phyloP scores from a whole-genome alignment of 2,329 filamentous ascomycete species.

The Aspergillus sergii region DNA sequence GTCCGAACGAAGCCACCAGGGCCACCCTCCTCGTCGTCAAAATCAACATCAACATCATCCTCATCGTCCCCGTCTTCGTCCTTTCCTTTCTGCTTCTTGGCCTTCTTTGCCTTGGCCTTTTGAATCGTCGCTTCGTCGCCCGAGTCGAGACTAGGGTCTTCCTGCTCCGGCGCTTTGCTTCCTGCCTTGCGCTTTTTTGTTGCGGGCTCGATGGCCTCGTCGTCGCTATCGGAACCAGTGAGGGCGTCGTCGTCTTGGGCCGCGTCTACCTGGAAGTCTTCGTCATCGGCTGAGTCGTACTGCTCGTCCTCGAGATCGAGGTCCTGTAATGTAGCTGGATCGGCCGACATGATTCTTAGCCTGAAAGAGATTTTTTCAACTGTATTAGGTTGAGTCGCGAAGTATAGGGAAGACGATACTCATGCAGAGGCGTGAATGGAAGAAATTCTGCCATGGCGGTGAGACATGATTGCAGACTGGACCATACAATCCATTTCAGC shows the following conservation, averaged over 20 bases:
- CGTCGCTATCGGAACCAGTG: conserved; percentile 33
- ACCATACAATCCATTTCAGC: background rate
- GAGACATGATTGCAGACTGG: background rate
- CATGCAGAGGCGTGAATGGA: background rate
- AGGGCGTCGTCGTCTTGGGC: conserved; percentile 38
- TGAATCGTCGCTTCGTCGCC: conserved; percentile 60
- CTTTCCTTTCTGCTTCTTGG: conserved; percentile 43
- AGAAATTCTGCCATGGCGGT: conserved; percentile 31
- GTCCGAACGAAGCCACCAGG: conserved; percentile 57
- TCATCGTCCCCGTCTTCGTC: conserved; percentile 38
- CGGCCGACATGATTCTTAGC: conserved; percentile 9
- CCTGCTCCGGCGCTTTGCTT: conserved; percentile 24
- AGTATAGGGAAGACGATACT: conserved; percentile 2
- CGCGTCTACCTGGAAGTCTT: conserved; percentile 41
- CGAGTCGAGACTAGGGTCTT: conserved; percentile 53
- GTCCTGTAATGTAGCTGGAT: conserved; percentile 15
- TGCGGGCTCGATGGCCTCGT: conserved; percentile 31
- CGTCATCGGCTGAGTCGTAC: conserved; percentile 43
- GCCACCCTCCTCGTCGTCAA: conserved; percentile 46
- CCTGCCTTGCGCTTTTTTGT: conserved; percentile 43
- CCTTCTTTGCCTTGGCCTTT: conserved; percentile 46
- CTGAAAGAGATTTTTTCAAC: background rate
- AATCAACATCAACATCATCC: conserved; percentile 37
- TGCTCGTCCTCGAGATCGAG: conserved; percentile 36
- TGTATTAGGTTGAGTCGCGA: conserved; percentile 8